Evolutionary conservation across 1,284 basidiomycete species (phyloP).

Genomic region (Ceratobasidium sp.): DNA sequence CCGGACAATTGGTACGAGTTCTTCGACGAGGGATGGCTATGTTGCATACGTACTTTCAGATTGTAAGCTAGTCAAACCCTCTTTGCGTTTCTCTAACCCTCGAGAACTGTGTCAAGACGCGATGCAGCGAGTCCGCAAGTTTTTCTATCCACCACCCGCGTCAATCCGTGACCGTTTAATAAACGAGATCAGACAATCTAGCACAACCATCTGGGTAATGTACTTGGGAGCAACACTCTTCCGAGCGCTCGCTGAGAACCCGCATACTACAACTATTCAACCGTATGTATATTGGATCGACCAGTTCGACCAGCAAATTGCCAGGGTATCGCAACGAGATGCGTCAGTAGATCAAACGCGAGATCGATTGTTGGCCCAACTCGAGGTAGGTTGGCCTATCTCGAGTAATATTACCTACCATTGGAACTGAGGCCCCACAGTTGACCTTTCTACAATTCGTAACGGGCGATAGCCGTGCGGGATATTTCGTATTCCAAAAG

Average conservation of each 20-base stretch:
- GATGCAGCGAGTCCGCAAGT: background rate
- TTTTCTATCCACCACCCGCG: background rate
- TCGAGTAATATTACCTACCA: background rate
- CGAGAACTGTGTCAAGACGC: background rate
- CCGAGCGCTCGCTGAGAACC: background rate
- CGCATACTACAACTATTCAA: background rate
- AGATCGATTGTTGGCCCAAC: slow-evolving; percentile 2
- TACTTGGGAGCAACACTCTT: slow-evolving; percentile 15
- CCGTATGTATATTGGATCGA: slow-evolving; percentile 23
- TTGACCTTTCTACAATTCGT: slow-evolving; percentile 25
- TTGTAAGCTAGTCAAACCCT: background rate
- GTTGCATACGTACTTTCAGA: background rate
- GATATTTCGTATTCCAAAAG: slow-evolving; percentile 2
- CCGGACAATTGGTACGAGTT: background rate
- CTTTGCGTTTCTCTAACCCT: background rate
- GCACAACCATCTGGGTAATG: background rate
- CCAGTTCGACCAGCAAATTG: slow-evolving; percentile 4
- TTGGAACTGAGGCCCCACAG: background rate
- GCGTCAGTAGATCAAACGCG: background rate
- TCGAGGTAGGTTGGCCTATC: slow-evolving; percentile 5
- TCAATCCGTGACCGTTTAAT: background rate
- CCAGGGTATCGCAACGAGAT: background rate
- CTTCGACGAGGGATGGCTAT: background rate
- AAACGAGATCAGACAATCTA: background rate
- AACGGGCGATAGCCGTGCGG: background rate